Conservation (phyloP, 2,329 filamentous ascomycete genomes). For the Arthrinium phaeospermum region DNA sequence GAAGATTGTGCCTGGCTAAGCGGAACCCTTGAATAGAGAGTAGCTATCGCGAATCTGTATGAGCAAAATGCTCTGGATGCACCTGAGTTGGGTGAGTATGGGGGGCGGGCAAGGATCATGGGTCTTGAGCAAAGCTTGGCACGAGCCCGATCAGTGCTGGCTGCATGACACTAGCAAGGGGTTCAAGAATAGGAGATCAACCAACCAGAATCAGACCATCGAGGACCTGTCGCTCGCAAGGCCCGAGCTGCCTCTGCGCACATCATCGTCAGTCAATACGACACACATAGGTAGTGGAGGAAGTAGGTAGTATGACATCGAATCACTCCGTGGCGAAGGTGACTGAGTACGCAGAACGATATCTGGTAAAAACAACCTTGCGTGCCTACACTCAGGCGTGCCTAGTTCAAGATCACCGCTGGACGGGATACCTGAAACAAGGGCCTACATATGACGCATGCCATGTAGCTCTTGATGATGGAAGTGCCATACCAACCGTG, state of each 20-base stretch:
- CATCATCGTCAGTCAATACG: not conserved
- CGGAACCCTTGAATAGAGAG: not conserved
- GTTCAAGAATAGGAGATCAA: not conserved
- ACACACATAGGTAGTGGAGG: not conserved
- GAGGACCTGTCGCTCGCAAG: not conserved
- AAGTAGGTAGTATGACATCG: conserved; percentile 6
- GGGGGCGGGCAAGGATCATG: not conserved
- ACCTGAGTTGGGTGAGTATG: not conserved
- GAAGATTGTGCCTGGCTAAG: not conserved
- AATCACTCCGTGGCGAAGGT: not conserved
- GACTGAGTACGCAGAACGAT: not conserved
- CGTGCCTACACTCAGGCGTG: not conserved
- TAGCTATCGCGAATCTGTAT: not conserved
- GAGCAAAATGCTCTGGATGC: not conserved
- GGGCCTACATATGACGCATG: not conserved
- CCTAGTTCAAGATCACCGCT: not conserved
- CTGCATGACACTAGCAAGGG: conserved; percentile 10
- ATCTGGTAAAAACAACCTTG: not conserved
- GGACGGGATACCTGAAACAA: not conserved
- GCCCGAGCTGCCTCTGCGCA: not conserved
- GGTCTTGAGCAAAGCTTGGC: not conserved
- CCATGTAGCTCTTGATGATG: not conserved
- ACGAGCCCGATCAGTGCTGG: not conserved
- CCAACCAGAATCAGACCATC: conserved; percentile 13
- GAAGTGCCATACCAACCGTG: not conserved